These are phyloP conservation scores for Russula sp. DNA, from an alignment of 768 basidiomycete species.

Conservation along the genomic window DNA sequence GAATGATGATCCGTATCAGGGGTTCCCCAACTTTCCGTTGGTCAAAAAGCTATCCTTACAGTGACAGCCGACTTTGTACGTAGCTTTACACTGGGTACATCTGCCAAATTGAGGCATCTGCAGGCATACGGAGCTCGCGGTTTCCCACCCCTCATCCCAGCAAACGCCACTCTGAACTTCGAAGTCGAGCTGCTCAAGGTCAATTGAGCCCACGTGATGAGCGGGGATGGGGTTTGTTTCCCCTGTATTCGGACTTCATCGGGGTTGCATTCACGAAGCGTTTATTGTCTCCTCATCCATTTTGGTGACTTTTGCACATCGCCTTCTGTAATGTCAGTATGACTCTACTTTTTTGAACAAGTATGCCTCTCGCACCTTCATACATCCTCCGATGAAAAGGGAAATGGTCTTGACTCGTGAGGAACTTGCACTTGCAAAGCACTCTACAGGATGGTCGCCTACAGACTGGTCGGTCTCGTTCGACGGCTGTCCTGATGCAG, in stretches of 20 bases:
- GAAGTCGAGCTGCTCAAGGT: constrained; percentile 81
- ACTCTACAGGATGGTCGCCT: not conserved
- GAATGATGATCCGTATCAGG: constrained; percentile 36
- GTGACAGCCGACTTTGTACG: constrained; percentile 74
- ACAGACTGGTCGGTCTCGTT: not conserved
- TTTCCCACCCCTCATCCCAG: constrained; percentile 72
- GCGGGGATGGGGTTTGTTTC: constrained; percentile 6
- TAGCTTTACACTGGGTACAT: constrained; percentile 22
- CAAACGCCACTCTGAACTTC: constrained; percentile 67
- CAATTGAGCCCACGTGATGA: constrained; percentile 30
- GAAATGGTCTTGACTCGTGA: not conserved
- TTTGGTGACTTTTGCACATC: constrained; percentile 11
- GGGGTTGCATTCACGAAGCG: constrained; percentile 10
- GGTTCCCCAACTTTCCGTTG: constrained; percentile 68
- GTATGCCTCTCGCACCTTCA: constrained; percentile 12
- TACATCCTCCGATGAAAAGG: not conserved
- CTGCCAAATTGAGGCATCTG: constrained; percentile 2
- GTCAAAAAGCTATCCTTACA: constrained; percentile 61
- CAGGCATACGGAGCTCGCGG: constrained; percentile 71
- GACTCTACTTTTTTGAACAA: not conserved
- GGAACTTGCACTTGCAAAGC: not conserved
- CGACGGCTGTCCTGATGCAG: constrained; percentile 1
- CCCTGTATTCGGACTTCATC: constrained; percentile 15
- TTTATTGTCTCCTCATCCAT: constrained; percentile 15
- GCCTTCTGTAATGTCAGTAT: constrained; percentile 18